A percentile compares a stretch with the other conserved stretches of the same genome.
Evolutionary conservation across 345 rosid species (phyloP).

Genomic region (Carallia brachiata): DNA sequence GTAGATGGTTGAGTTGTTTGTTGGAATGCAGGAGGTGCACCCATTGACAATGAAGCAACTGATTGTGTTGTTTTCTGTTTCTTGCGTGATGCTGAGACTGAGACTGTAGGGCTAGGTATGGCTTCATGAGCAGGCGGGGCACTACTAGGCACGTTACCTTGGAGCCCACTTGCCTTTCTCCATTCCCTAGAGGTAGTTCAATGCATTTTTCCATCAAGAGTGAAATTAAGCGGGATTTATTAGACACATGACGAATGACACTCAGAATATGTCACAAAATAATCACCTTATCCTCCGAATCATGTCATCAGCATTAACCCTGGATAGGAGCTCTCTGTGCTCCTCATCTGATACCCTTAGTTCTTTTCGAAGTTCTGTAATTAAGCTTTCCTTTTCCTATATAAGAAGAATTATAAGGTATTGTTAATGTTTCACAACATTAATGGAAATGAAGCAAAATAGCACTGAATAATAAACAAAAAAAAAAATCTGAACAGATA

Average conservation of each 20-base stretch:
- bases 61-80: conserved; percentile 80
- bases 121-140: conserved; percentile 64
- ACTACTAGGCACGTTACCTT: conserved; percentile 54
- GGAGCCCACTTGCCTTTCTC: conserved; percentile 75
- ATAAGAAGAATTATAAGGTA: neutral
- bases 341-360: conserved; percentile 95
- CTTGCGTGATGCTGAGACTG: conserved; percentile 90
- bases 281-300: conserved; percentile 79
- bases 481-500: conserved; percentile 25
- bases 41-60: conserved; percentile 73
- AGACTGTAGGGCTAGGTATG: conserved; percentile 74
- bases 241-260: conserved; percentile 12
- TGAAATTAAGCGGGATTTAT: conserved; percentile 20
- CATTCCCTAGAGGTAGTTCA: conserved; percentile 64
- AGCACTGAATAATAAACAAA: neutral
- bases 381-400: conserved; percentile 93
- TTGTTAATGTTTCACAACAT: neutral
- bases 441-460: too few species aligned
- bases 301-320: conserved; percentile 84
- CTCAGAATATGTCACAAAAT: conserved; percentile 14
- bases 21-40: conserved; percentile 75
- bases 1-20: conserved; percentile 82
- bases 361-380: conserved; percentile 95
- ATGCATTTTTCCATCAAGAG: conserved; percentile 21
- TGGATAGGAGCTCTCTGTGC: conserved; percentile 78